Evolutionary conservation across 176 grass and related monocot genomes (phyloP).

Genomic region (Zizania latifolia): DNA sequence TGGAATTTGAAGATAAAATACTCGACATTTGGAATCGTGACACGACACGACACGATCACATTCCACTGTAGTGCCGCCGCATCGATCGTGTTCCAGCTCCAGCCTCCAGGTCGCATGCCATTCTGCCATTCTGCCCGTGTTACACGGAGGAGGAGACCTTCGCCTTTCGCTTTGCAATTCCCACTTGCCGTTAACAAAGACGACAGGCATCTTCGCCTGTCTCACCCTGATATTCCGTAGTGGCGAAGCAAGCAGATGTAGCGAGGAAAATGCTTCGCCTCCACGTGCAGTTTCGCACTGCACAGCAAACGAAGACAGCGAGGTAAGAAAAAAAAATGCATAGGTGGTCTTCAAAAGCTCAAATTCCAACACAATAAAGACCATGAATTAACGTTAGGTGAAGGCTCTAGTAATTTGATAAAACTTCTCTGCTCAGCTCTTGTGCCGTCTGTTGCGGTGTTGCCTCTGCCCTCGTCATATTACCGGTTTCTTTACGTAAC

Average conservation of each 20-base stretch:
- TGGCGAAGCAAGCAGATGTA: constrained; percentile 13
- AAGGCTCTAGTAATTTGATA: too few species aligned
- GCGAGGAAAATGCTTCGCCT: constrained; percentile 13
- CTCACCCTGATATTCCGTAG: constrained; percentile 20
- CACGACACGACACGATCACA: background rate
- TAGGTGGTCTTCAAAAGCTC: too few species aligned
- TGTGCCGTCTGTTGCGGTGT: too few species aligned
- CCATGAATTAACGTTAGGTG: too few species aligned
- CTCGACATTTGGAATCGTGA: background rate
- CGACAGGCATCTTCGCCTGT: background rate
- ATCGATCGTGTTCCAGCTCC: background rate
- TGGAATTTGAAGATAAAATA: background rate
- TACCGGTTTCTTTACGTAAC: too few species aligned
- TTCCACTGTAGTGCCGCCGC: background rate
- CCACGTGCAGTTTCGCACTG: constrained; percentile 14
- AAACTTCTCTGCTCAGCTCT: too few species aligned
- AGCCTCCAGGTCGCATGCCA: background rate
- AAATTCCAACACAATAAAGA: too few species aligned
- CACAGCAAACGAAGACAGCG: constrained; percentile 10
- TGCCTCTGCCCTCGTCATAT: too few species aligned
- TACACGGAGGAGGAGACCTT: background rate
- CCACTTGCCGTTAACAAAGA: constrained; percentile 1
- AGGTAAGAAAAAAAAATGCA: background rate
- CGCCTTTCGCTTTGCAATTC: background rate
- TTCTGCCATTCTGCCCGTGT: constrained; percentile 10